Conservation (phyloP, 1,139 yeast species). For the Blastobotrys malaysiensis region DNA sequence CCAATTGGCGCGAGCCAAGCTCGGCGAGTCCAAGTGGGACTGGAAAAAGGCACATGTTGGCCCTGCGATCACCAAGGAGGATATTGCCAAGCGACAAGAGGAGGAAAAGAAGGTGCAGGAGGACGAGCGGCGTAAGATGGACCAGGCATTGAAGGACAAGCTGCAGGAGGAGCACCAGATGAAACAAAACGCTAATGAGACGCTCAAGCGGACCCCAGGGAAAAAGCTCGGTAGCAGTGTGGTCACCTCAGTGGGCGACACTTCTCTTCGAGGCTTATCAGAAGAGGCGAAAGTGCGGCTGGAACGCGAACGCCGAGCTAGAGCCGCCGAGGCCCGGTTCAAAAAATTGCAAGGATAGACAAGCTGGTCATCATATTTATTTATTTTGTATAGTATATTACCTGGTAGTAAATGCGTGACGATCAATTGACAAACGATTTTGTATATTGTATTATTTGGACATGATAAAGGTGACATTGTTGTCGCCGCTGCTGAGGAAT, state of each 20-base stretch:
- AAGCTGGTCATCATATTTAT: background rate
- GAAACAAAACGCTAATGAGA: conserved; percentile 28
- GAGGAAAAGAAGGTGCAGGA: conserved; percentile 35
- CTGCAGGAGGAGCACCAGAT: conserved; percentile 31
- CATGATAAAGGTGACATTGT: conserved; percentile 15
- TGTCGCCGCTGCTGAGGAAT: background rate
- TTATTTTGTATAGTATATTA: background rate
- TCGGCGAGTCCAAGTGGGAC: conserved; percentile 66
- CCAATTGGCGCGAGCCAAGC: conserved; percentile 57
- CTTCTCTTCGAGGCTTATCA: conserved; percentile 37
- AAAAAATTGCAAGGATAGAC: conserved; percentile 19
- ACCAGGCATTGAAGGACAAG: conserved; percentile 16
- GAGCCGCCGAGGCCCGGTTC: conserved; percentile 93
- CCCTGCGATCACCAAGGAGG: conserved; percentile 57
- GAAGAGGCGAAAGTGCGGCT: conserved; percentile 70
- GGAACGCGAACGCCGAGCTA: conserved; percentile 90
- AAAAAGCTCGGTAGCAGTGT: conserved; percentile 33
- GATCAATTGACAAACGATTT: too few species aligned
- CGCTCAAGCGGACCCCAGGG: conserved; percentile 32
- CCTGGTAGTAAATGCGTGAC: too few species aligned
- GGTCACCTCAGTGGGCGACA: conserved; percentile 21
- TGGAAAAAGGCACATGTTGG: conserved; percentile 73
- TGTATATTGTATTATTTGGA: too few species aligned
- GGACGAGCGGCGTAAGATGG: conserved; percentile 35
- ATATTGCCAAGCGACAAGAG: conserved; percentile 45